Base-by-base conservation (phyloP, 1,284 basidiomycete genomes). In the Trametes versicolor region DNA sequence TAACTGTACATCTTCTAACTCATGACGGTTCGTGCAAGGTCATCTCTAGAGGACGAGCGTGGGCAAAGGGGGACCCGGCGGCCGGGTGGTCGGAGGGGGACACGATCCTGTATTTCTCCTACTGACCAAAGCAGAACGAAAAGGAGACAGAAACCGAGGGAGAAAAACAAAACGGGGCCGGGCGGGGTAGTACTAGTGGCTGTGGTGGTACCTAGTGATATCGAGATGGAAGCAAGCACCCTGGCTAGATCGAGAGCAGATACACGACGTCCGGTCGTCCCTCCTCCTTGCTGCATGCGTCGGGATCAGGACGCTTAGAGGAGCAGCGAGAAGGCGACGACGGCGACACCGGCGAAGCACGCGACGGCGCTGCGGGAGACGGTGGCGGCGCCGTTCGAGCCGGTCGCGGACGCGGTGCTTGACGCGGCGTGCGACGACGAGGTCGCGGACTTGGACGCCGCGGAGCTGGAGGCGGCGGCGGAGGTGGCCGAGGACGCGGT, bases 261-360 rank as follows among this genome's bases (percentile, higher is more conserved):
- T 37, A 50, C 36, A 52, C 19, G 37, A 58, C 39, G 37, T 15
- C 29, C 25, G 37, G 21, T 2, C 12, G 12, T 25, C 19, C 6
- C 5, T 41, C 15, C 17, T n/a, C 25, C 41, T 43, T 36, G 29
- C 27, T n/a, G 19, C 41, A 36, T 21, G 12, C 37, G 52, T 1
- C 23, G 7, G 23, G 8, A 4, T 43, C 41, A 23, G 10, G 51
- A 52, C 27, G 51, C 64, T 69, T 72, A 75, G 61, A 76, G 63
- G 64, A 75, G 58, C 70, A 76, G 68, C 54, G 75, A 69, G 63
- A 77, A 61, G 50, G 78, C 69, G 21, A 74, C 73, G 41, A 61
- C 62, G 32, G 72, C 73, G 55, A 72, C 63, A 48, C 72, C 73
- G 29, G 72, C 70, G 53, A 72, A 72, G 52, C 77, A 71, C 37